Conservation (phyloP, 305 asterid species). For the Petunia hybrid region DNA sequence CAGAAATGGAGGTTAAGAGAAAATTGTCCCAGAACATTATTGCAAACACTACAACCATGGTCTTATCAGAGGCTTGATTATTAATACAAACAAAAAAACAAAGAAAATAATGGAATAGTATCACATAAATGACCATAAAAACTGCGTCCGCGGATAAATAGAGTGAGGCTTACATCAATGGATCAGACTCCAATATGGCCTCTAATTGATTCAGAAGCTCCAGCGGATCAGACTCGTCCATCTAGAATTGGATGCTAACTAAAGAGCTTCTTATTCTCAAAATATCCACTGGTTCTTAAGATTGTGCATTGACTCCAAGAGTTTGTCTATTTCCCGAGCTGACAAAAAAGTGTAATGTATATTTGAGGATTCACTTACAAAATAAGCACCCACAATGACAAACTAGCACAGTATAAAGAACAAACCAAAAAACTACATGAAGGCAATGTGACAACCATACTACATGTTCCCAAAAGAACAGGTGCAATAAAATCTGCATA, state of each 20-base stretch:
- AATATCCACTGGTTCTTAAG: background rate
- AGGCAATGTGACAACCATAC: background rate
- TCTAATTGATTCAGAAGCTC: slow-evolving; percentile 62
- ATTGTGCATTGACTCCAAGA: background rate
- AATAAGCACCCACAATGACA: background rate
- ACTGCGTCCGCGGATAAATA: background rate
- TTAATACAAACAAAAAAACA: background rate
- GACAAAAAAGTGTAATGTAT: background rate
- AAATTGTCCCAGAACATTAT: background rate
- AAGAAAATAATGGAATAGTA: background rate
- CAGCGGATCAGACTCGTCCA: slow-evolving; percentile 45
- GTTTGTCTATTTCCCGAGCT: too few relatives aligned
- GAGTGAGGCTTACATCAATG: slow-evolving; percentile 57
- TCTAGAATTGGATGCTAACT: slow-evolving; percentile 4
- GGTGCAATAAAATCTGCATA: too few relatives aligned
- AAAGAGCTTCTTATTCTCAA: background rate
- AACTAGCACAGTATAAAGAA: background rate
- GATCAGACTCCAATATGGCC: slow-evolving; percentile 67
- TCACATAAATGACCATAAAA: background rate
- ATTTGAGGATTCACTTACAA: background rate
- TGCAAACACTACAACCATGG: too few relatives aligned
- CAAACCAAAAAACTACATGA: background rate
- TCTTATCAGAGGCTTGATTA: background rate
- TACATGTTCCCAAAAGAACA: background rate
- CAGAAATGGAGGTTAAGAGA: background rate